Evolutionary conservation across 1,139 yeast genomes (phyloP), one percentile per base, ranked within the genome.

Genomic region (Chernovozyma aurita): DNA sequence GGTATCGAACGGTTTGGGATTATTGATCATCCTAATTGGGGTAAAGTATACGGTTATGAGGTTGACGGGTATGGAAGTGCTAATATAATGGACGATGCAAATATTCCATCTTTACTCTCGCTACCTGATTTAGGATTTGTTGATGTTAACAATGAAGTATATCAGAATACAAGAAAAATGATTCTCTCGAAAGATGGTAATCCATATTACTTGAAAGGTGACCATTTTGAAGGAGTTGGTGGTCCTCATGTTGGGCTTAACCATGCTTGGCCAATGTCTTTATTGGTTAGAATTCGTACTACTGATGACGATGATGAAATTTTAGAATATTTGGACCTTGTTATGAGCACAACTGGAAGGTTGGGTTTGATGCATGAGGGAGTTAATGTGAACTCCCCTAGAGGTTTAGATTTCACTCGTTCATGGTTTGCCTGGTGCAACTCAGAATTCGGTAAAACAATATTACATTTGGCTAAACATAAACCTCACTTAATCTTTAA

Each of bases 371-470:
- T 87, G 78, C 96, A 87, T 53, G 96, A 87, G 59, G 76, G 85
- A 43, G 77, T 87, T 3, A 65, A 84, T 44, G 95, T 86, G 3
- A 73, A 81, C 47, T 61, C 73, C 2, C 64, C 65, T 1, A 52
- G 55, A 8, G 81, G 81, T 1, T 30, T 36, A 6, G 59, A 57
- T 16, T 82, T 58, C 50, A 83, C 95, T 0, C 64, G 95, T 40
- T 74, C 90, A 2, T 87, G 96, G 95, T 88, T 88, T 62, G 85
- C 95, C 3, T 88, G 96, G 96, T 86, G 95, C 49, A 88, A 87
- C 53, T 80, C 95, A 1, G 95, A 87, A 57, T 86, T 87, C 59
- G 95, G 92, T 9, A 85, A 83, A 55, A 83, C 95, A 0, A 80
- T 87, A 8, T 55, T 87, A 34, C 80, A 86, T 50, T 63, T 87